phyloP scores from a whole-genome alignment of 2,329 filamentous ascomycete species.

The Zymoseptoria passerinii region DNA sequence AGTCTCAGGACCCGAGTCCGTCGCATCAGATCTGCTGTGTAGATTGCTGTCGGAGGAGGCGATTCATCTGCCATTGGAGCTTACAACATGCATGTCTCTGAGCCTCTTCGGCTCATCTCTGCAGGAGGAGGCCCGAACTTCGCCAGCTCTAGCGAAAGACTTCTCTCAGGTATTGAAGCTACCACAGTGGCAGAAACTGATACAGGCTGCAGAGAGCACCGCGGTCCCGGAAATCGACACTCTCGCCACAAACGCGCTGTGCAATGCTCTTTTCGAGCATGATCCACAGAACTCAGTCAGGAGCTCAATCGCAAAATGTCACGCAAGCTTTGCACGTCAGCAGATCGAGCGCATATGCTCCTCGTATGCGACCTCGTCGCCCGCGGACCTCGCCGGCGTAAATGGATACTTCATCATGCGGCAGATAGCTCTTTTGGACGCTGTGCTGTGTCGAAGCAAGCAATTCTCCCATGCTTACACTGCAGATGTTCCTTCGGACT shows the following conservation, averaged over 20 bases:
- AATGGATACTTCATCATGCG: background rate
- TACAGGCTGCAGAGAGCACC: conserved; percentile 13
- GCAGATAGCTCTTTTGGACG: conserved; percentile 14
- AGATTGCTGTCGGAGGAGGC: conserved; percentile 8
- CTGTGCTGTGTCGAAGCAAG: conserved; percentile 14
- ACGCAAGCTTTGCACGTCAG: conserved; percentile 14
- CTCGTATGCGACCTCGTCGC: background rate
- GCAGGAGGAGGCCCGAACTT: conserved; percentile 1
- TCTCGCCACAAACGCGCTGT: conserved; percentile 5
- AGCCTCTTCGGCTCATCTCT: conserved; percentile 9
- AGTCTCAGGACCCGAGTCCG: background rate
- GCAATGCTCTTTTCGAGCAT: conserved; percentile 14
- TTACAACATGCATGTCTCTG: conserved; percentile 10
- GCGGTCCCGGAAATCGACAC: conserved; percentile 1
- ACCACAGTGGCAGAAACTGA: conserved; percentile 15
- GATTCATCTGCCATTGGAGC: conserved; percentile 4
- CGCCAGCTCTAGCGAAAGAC: background rate
- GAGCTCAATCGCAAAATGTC: conserved; percentile 6
- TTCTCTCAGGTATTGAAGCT: conserved; percentile 11
- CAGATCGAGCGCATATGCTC: conserved; percentile 12
- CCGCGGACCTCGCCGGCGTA: background rate
- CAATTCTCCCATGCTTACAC: background rate
- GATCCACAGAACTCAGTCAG: conserved; percentile 1
- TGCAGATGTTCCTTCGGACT: background rate
- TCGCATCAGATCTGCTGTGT: conserved; percentile 5